Evolutionary conservation across 768 basidiomycete species (phyloP), one percentile per base, ranked within the genome.

Genomic region (Lentinula raphanica): DNA sequence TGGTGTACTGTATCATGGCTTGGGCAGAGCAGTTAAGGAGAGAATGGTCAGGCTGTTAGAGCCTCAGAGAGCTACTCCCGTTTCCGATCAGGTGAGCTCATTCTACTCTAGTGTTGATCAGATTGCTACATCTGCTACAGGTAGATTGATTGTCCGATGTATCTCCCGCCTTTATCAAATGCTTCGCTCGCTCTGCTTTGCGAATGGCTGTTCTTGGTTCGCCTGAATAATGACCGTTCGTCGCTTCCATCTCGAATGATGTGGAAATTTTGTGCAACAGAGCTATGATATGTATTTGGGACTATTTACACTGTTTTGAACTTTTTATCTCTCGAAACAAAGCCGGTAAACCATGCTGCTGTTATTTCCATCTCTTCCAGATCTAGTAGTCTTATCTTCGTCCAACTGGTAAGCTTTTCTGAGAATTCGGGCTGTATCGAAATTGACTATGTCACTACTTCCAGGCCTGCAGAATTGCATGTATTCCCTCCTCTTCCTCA

Each of bases 1-100:
- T 86, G 17, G 73, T 90, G 62, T 94, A 94, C 71, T 83, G 87
- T 60, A 73, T 88, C 15, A 93, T 88, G 86, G 87, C 88, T 12
- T 94, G 92, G 91, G 77, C 78, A 42, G 79, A 80, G 62, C 74
- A 76, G 67, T 59, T 80, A 54, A 71, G 80, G 56, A 68, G 79
- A 54, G 81, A 83, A 66, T 77, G 73, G 66, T 68, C 69, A 38
- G 69, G 61, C 3, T 69, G 71, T 54, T 69, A 56, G 62, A 27
- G 3, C 27, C 8, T 31, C 11, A 4, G 46, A n/a, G 50, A 35
- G 21, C 8, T 45, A 4, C 17, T 25, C 25, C 25, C 21, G 28
- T 17, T 54, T 29, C 17, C 8, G 19, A 25, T 49, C 12, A 35
- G 6, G 48, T 49, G 7, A 9, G 32, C n/a, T 35, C 12, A 11